A percentile compares a stretch with the other conserved stretches of the same genome.
These are phyloP conservation scores for Colletotrichum sp. DNA, from an alignment of 2,329 filamentous ascomycete genomes.

Conservation along the genomic window DNA sequence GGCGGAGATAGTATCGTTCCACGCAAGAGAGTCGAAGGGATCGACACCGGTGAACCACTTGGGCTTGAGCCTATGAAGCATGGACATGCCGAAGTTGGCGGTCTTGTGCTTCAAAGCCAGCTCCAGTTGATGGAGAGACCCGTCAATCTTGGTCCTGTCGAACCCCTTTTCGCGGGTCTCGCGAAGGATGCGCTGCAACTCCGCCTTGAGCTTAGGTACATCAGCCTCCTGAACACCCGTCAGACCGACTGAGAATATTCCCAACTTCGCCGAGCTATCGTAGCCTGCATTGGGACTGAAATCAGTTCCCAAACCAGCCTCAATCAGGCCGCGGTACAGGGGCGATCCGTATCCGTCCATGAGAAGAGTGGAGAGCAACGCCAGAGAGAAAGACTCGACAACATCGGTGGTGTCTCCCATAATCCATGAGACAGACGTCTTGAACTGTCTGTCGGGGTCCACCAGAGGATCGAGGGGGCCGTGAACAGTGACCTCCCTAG, in stretches of 20 bases:
- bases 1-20: slow-evolving; percentile 84
- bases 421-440: slow-evolving; percentile 93
- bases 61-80: slow-evolving; percentile 87
- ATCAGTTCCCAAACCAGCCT: slow-evolving; percentile 87
- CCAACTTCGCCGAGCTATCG: slow-evolving; percentile 76
- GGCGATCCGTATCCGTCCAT: slow-evolving; percentile 97
- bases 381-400: slow-evolving; percentile 86
- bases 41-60: slow-evolving; percentile 97
- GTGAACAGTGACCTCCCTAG: slow-evolving; percentile 71
- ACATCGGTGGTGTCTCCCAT: slow-evolving; percentile 83
- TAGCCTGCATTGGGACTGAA: slow-evolving; percentile 96
- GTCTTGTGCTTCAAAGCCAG: slow-evolving; percentile 96
- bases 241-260: slow-evolving; percentile 88
- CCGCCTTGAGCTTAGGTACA: slow-evolving; percentile 76
- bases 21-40: slow-evolving; percentile 88
- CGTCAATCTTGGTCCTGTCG: slow-evolving; percentile 88
- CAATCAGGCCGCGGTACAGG: slow-evolving; percentile 86
- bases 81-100: slow-evolving; percentile 88
- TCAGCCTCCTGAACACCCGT: slow-evolving; percentile 87
- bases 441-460: slow-evolving; percentile 85
- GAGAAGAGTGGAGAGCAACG: slow-evolving; percentile 81
- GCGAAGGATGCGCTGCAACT: slow-evolving; percentile 73
- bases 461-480: slow-evolving; percentile 89
- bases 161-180: slow-evolving; percentile 80
- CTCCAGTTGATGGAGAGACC: slow-evolving; percentile 91